Percentiles rank a stretch among this genome's conserved stretches.
Evolutionary conservation across 345 rosid species (phyloP).

Genomic region (Sapria himalayana): DNA sequence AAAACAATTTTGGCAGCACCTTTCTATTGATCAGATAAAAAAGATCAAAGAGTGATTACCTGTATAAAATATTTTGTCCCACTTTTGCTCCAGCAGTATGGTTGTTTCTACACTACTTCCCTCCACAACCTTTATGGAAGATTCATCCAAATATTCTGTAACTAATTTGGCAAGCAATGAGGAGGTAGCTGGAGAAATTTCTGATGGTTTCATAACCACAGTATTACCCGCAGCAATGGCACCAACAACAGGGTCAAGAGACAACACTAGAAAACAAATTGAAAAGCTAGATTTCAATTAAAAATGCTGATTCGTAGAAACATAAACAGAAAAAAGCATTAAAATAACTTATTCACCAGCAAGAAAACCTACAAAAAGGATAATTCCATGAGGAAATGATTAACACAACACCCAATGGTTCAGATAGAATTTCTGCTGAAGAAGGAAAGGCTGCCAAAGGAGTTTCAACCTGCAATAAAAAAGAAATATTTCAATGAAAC

Average conservation of each 20-base stretch:
- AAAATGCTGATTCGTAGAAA: background rate
- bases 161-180: conserved; percentile 43
- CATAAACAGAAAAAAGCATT: background rate
- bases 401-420: conserved; percentile 81
- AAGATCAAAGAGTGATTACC: conserved; percentile 33
- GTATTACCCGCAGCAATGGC: conserved; percentile 94
- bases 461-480: conserved; percentile 49
- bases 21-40: too few relatives aligned
- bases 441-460: conserved; percentile 65
- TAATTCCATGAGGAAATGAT: conserved; percentile 93
- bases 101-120: conserved; percentile 62
- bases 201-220: conserved; percentile 81
- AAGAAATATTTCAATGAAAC: conserved; percentile 1
- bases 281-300: background rate
- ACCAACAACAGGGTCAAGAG: conserved; percentile 84
- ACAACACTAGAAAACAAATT: conserved; percentile 30
- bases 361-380: conserved; percentile 50
- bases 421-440: conserved; percentile 74
- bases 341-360: conserved; percentile 4
- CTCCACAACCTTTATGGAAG: conserved; percentile 58
- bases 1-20: too few relatives aligned
- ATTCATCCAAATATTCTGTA: conserved; percentile 43
- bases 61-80: conserved; percentile 96
- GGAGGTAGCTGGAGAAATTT: conserved; percentile 62
- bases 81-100: conserved; percentile 69